Conservation (phyloP, 2,329 filamentous ascomycete species). For the Trichoderma asperellum region DNA sequence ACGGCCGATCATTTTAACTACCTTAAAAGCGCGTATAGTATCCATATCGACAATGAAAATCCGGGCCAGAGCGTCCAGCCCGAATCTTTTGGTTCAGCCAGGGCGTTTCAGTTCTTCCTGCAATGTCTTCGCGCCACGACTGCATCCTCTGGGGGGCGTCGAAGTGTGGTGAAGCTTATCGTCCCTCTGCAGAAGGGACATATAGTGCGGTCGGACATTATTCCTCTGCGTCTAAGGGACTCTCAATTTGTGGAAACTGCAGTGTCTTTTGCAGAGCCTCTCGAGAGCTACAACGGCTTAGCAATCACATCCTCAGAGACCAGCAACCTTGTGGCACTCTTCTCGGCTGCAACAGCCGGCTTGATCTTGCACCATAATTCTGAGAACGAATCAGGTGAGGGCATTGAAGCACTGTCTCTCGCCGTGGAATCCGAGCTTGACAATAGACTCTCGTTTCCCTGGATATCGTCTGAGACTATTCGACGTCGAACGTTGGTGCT, state of each 20-base stretch:
- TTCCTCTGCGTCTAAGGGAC: constrained; percentile 21
- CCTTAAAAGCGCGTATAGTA: neutral
- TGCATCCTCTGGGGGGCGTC: neutral
- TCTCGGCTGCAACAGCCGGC: constrained; percentile 15
- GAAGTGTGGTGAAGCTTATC: constrained; percentile 22
- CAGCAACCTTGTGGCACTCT: constrained; percentile 1
- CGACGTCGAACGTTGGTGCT: constrained; percentile 10
- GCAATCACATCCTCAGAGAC: neutral
- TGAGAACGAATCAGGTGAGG: neutral
- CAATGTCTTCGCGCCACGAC: neutral
- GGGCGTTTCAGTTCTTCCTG: constrained; percentile 17
- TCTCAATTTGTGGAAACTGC: constrained; percentile 18
- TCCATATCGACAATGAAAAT: neutral
- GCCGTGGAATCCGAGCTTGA: constrained; percentile 23
- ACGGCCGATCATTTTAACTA: too few species aligned
- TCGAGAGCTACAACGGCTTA: constrained; percentile 8
- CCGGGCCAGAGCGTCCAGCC: neutral
- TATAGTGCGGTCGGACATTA: constrained; percentile 24
- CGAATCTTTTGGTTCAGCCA: neutral
- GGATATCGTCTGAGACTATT: neutral
- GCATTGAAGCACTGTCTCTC: neutral
- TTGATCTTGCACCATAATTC: constrained; percentile 8
- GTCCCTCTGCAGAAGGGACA: constrained; percentile 17
- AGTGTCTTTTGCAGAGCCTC: constrained; percentile 26
- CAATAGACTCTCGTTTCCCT: constrained; percentile 12